Evolutionary conservation across 495 filamentous ascomycete genomes (phyloP).

Genomic region (Amphirosellinia nigrospora): DNA sequence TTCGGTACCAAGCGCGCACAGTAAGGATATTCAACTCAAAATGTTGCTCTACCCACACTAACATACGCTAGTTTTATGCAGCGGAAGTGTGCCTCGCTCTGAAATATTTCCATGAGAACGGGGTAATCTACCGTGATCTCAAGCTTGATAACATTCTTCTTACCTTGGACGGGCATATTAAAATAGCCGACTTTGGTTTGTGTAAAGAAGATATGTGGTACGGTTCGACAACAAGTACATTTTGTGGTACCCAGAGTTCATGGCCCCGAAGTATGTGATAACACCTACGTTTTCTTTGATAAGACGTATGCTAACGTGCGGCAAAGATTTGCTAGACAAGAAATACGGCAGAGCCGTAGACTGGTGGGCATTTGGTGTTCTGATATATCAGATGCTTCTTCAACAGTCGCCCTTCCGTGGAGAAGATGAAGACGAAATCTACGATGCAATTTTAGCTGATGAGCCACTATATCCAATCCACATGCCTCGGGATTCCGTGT

Average conservation of each 20-base stretch:
- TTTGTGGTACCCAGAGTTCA: slow-evolving; percentile 99
- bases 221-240: slow-evolving; percentile 93
- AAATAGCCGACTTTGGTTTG: slow-evolving; percentile 97
- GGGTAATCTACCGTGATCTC: slow-evolving; percentile 98
- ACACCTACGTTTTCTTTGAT: neutral
- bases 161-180: slow-evolving; percentile 96
- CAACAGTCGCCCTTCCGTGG: slow-evolving; percentile 99
- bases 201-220: slow-evolving; percentile 99
- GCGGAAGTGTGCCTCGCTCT: slow-evolving; percentile 96
- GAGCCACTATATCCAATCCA: slow-evolving; percentile 98
- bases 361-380: slow-evolving; percentile 99
- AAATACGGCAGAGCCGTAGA: slow-evolving; percentile 99
- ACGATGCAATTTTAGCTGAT: slow-evolving; percentile 97
- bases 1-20: slow-evolving; percentile 96
- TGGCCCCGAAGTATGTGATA: slow-evolving; percentile 89
- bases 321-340: slow-evolving; percentile 95
- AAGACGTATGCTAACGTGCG: slow-evolving; percentile 20
- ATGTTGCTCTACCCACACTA: slow-evolving; percentile 20
- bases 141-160: slow-evolving; percentile 99
- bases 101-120: slow-evolving; percentile 99
- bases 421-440: slow-evolving; percentile 99
- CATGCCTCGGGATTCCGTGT: slow-evolving; percentile 98
- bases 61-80: slow-evolving; percentile 78
- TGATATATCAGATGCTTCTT: slow-evolving; percentile 99
- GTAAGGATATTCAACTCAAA: slow-evolving; percentile 58